Conservation (phyloP, 2,329 filamentous ascomycete species). For the Colletotrichum tamarilloi region DNA sequence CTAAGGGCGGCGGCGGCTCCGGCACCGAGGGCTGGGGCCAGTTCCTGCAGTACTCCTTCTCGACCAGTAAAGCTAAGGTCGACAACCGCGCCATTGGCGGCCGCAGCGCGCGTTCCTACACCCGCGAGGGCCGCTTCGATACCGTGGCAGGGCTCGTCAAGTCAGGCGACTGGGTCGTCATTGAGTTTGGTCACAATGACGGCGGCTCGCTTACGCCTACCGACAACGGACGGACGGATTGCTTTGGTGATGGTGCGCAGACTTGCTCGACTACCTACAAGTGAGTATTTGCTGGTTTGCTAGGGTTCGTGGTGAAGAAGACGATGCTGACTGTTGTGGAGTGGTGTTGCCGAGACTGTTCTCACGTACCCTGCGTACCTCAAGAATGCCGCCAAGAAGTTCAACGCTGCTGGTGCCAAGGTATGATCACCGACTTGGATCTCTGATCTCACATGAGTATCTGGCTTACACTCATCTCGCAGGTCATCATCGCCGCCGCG, state of each 20-base stretch:
- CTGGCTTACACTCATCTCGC: neutral
- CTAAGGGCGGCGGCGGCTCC: constrained; percentile 55
- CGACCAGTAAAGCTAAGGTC: constrained; percentile 52
- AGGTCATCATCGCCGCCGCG: constrained; percentile 64
- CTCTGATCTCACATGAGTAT: neutral
- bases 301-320: constrained; percentile 11
- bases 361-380: constrained; percentile 71
- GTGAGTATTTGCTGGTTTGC: constrained; percentile 9
- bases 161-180: constrained; percentile 73
- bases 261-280: constrained; percentile 65
- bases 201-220: constrained; percentile 64
- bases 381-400: constrained; percentile 63
- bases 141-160: constrained; percentile 63
- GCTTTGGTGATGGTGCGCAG: constrained; percentile 63
- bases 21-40: constrained; percentile 70
- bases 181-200: constrained; percentile 81
- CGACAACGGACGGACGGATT: constrained; percentile 73
- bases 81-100: constrained; percentile 73
- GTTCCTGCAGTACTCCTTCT: constrained; percentile 63
- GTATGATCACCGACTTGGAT: constrained; percentile 38
- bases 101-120: constrained; percentile 74
- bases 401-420: constrained; percentile 67
- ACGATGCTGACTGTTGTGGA: constrained; percentile 12
- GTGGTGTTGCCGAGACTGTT: constrained; percentile 63
- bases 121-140: constrained; percentile 72